These are phyloP conservation scores for Iris macrosiphon DNA, from an alignment of 106 monocot species.

Conservation along the genomic window DNA sequence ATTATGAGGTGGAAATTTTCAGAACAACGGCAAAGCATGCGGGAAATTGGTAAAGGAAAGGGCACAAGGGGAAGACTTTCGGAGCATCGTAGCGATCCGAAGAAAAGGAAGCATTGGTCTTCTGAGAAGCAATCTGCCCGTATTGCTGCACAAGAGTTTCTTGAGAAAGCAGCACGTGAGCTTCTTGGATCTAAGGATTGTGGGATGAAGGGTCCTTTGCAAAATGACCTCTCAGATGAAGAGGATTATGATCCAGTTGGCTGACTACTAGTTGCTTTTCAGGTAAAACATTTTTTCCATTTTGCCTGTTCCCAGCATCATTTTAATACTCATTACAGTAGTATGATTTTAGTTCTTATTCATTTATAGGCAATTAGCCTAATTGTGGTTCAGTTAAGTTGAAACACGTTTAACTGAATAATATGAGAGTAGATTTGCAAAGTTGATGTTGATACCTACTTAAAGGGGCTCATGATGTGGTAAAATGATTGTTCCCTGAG, in stretches of 20 bases:
- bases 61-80: conserved; percentile 8
- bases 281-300: no score
- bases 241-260: conserved; percentile 18
- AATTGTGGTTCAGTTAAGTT: no score
- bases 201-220: conserved; percentile 65
- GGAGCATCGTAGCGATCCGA: conserved; percentile 25
- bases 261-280: conserved; percentile 9
- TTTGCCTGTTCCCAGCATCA: no score
- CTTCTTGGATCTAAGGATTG: conserved; percentile 39
- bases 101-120: conserved; percentile 55
- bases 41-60: conserved; percentile 47
- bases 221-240: conserved; percentile 28
- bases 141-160: conserved; percentile 75
- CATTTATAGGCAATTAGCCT: no score
- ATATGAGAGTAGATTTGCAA: no score
- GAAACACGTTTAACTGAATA: no score
- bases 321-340: no score
- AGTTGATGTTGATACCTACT: no score
- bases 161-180: conserved; percentile 82
- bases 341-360: no score
- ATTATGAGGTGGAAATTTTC: conserved; percentile 6
- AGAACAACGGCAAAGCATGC: conserved; percentile 70
- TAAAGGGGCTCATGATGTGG: no score
- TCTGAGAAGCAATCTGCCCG: conserved; percentile 40
- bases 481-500: no score